These are phyloP conservation scores for Naganishia sp. DNA, from an alignment of 1,284 basidiomycete species.

Conservation along the genomic window DNA sequence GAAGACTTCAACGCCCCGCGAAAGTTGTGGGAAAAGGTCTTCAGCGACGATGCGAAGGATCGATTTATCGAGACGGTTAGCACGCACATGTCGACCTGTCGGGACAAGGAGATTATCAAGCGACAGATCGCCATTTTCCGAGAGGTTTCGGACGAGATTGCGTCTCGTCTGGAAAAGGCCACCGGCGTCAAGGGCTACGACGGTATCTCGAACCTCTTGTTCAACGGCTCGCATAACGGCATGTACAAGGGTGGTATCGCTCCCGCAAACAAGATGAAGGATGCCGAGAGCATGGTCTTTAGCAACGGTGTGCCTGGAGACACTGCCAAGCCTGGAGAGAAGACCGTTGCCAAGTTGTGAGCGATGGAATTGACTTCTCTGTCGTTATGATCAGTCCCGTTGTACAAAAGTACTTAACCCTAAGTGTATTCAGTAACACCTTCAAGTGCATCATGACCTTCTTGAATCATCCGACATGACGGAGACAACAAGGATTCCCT, in stretches of 20 bases:
- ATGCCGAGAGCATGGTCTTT: slow-evolving; percentile 21
- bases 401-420: no score
- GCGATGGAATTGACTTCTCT: not conserved
- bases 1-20: slow-evolving; percentile 89
- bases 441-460: no score
- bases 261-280: slow-evolving; percentile 42
- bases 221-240: slow-evolving; percentile 56
- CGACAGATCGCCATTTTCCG: slow-evolving; percentile 79
- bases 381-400: no score
- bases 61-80: slow-evolving; percentile 76
- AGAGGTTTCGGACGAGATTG: slow-evolving; percentile 69
- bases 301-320: slow-evolving; percentile 28
- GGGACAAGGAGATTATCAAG: slow-evolving; percentile 65
- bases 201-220: slow-evolving; percentile 63
- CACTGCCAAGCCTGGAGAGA: slow-evolving; percentile 17
- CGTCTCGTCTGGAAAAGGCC: slow-evolving; percentile 71
- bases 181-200: slow-evolving; percentile 60
- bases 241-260: slow-evolving; percentile 39
- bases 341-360: slow-evolving; percentile 18
- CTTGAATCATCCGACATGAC: no score
- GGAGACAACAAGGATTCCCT: no score
- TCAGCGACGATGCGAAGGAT: slow-evolving; percentile 66
- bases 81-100: slow-evolving; percentile 69
- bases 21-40: slow-evolving; percentile 73
- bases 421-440: no score